phyloP scores from a whole-genome alignment of 768 basidiomycete species.

The Podaxis sp. region DNA sequence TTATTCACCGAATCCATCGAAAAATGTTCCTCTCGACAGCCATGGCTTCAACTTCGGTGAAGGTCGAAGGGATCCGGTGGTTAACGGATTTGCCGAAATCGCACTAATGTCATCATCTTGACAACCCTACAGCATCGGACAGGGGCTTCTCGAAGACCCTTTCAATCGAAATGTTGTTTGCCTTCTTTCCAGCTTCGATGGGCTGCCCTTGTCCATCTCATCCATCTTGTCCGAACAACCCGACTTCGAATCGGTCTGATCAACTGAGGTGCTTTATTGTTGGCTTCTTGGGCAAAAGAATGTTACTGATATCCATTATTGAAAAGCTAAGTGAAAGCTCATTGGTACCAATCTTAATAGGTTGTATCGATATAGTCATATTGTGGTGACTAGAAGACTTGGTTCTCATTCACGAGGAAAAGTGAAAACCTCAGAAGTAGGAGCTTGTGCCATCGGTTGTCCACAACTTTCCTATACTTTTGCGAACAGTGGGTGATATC shows the following conservation, averaged over 20 bases:
- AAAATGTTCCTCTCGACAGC: background rate
- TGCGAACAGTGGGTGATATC: background rate
- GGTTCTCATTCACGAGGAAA: background rate
- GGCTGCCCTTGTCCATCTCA: too few relatives aligned
- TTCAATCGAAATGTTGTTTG: background rate
- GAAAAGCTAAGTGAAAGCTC: background rate
- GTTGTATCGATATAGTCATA: background rate
- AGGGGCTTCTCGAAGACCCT: background rate
- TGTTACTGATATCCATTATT: background rate
- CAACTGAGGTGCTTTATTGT: background rate
- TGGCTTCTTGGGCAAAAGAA: background rate
- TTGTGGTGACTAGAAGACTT: background rate
- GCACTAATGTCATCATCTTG: background rate
- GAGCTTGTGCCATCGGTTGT: background rate
- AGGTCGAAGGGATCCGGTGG: background rate
- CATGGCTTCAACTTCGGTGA: background rate
- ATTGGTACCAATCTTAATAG: too few relatives aligned
- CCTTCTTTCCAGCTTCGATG: background rate
- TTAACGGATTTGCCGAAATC: background rate
- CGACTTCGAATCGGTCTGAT: background rate
- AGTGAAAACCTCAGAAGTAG: background rate
- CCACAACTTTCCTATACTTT: background rate
- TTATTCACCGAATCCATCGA: background rate
- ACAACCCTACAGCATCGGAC: background rate
- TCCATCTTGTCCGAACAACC: too few relatives aligned